Percentiles rank a stretch among this genome's conserved stretches.
Conservation (phyloP, 257 asterid genomes). For the Rhazya stricta region DNA sequence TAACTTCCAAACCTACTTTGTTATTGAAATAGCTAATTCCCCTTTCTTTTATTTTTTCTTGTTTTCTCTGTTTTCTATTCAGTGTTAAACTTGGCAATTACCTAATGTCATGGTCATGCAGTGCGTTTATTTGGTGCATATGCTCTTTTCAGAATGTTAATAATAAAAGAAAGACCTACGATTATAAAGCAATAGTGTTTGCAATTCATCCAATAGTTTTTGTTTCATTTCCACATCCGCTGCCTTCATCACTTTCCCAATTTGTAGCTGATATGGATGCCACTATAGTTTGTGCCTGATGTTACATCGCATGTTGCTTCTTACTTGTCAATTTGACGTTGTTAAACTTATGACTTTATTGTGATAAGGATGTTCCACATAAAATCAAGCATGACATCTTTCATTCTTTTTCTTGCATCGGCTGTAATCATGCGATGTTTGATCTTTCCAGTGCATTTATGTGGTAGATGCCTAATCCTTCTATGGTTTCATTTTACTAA, state of each 20-base stretch:
- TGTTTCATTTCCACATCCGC: neutral
- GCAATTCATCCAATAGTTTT: neutral
- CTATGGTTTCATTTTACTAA: neutral
- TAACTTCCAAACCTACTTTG: slow-evolving; percentile 19
- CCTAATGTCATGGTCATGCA: neutral
- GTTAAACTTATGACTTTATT: no score
- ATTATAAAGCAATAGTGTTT: no score
- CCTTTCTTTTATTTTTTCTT: neutral
- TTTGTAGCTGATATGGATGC: no score
- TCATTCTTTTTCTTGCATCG: neutral
- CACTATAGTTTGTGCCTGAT: neutral
- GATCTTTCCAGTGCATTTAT: neutral
- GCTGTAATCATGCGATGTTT: neutral
- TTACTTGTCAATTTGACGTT: no score
- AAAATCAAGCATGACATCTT: no score
- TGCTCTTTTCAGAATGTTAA: neutral
- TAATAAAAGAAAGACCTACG: no score
- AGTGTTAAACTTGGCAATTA: neutral
- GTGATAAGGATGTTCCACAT: no score
- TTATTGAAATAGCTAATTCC: slow-evolving; percentile 9
- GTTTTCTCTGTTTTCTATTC: neutral
- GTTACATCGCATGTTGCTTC: neutral
- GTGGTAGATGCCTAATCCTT: neutral
- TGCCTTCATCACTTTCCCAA: neutral
- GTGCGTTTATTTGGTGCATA: neutral